These are phyloP conservation scores for Ambispora gerdemannii DNA, from an alignment of 192 early-diverging fungal genomes.

Conservation along the genomic window DNA sequence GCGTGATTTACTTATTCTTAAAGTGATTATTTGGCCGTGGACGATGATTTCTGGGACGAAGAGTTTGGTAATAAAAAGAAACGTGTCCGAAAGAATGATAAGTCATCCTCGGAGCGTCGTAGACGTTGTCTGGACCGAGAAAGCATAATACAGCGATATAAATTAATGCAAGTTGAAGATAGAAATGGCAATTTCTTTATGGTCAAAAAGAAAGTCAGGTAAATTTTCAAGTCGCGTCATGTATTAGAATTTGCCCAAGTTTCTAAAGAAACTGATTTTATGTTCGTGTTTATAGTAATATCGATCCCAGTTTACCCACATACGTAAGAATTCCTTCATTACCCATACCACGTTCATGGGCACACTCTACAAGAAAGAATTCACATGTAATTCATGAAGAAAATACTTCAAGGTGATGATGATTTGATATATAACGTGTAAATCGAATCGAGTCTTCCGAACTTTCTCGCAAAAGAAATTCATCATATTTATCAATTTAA, in stretches of 20 bases:
- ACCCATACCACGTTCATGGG: conserved; percentile 86
- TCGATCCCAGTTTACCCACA: conserved; percentile 82
- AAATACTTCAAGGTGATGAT: not conserved
- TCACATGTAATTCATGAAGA: not conserved
- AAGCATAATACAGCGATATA: conserved; percentile 76
- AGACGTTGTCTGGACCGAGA: conserved; percentile 53
- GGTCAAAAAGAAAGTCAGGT: conserved; percentile 79
- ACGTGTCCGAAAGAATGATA: conserved; percentile 41
- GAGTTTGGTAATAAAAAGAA: conserved; percentile 49
- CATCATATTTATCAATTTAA: no score
- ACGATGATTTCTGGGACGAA: conserved; percentile 82
- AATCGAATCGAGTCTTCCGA: no score
- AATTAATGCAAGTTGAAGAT: conserved; percentile 87
- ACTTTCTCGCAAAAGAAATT: no score
- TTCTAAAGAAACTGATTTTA: not conserved
- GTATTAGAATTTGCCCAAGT: not conserved
- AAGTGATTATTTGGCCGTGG: conserved; percentile 76
- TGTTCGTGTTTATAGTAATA: conserved; percentile 42
- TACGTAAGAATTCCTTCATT: conserved; percentile 84
- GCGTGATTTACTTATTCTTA: conserved; percentile 2
- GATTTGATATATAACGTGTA: no score
- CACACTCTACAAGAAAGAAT: conserved; percentile 59
- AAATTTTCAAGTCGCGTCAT: conserved; percentile 27
- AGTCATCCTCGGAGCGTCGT: conserved; percentile 41
- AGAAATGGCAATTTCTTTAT: conserved; percentile 80